Evolutionary conservation across 257 asterid species (phyloP), one percentile per base, ranked within the genome.

Genomic region (Plantago major): DNA sequence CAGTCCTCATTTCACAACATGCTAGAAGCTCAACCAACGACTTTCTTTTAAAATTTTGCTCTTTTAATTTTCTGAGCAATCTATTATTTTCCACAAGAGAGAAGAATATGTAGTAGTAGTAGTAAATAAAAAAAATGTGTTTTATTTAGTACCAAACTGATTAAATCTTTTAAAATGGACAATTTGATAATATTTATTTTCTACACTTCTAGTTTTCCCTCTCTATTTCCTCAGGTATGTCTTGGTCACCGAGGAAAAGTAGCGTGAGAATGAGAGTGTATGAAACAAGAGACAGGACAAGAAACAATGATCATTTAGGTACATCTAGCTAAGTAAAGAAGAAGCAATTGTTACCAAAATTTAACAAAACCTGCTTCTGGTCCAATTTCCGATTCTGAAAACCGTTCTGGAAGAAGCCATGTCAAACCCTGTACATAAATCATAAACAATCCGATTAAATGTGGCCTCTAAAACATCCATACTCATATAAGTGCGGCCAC

Each of bases 291-390:
- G 52, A 26, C 30, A 42, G 63, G 10, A 16, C 42, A 54, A 22
- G 46, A 46, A 64, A 11, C 26, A 67, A 57, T 28, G 48, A 7
- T 50, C 42, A 63, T 18, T 42, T 50, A 49, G 64, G 58, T 11
- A 11, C 37, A 46, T 54, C 50, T 63, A 16, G 47, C 63, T 64
- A 68, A 80, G 81, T 49, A 79, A 78, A 78, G 75, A 79, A 80
- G 86, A 87, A 84, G 87, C 70, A 82, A 81, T 64, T 79, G 94
- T 88, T 88, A 88, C 98, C 96, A 73, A 91, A 89, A 73, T 75
- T 79, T 79, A 85, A 93, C 93, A 84, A 84, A 78, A 89, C 97
- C 99, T 85, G 94, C 95, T 89, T 93, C 99, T 69, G 97, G 97
- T 55, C 95, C 99, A 42, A 89, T 89, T 77, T 93, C 99, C 63